These are phyloP conservation scores for Cryphonectria naterciae DNA, from an alignment of 2,329 filamentous ascomycete genomes.

Conservation along the genomic window DNA sequence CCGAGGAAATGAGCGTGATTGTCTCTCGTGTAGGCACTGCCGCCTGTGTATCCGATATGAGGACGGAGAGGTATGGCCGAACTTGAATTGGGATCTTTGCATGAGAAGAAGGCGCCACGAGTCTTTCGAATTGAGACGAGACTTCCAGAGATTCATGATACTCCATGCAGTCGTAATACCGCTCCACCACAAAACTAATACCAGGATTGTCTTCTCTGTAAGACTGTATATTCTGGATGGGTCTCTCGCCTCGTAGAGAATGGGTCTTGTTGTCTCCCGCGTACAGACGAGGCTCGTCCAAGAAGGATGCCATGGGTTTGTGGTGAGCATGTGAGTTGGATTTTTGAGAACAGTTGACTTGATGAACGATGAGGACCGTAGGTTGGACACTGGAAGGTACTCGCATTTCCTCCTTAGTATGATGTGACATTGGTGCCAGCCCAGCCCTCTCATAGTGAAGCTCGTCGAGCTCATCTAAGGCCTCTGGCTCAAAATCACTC, in stretches of 20 bases:
- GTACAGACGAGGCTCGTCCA: conserved; percentile 1
- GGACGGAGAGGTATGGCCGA: background rate
- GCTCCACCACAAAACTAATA: background rate
- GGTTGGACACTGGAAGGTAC: background rate
- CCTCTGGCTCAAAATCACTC: background rate
- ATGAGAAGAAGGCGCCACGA: background rate
- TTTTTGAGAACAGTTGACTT: background rate
- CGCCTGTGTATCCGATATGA: background rate
- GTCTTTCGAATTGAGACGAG: background rate
- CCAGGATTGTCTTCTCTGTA: background rate
- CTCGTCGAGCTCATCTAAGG: background rate
- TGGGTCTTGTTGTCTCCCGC: background rate
- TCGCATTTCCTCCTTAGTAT: background rate
- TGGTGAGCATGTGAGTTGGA: background rate
- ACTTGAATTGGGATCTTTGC: background rate
- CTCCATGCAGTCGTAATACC: background rate
- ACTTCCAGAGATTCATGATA: background rate
- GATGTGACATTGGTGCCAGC: background rate
- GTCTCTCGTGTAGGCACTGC: background rate
- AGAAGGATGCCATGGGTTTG: background rate
- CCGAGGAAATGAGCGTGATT: background rate
- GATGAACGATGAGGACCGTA: background rate
- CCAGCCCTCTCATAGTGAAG: background rate
- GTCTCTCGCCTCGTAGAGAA: background rate
- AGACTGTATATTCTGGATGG: background rate